A percentile compares a stretch with the other conserved stretches of the same genome.
Evolutionary conservation across 768 basidiomycete species (phyloP).

Genomic region (Coprinellus aureogranulatus): DNA sequence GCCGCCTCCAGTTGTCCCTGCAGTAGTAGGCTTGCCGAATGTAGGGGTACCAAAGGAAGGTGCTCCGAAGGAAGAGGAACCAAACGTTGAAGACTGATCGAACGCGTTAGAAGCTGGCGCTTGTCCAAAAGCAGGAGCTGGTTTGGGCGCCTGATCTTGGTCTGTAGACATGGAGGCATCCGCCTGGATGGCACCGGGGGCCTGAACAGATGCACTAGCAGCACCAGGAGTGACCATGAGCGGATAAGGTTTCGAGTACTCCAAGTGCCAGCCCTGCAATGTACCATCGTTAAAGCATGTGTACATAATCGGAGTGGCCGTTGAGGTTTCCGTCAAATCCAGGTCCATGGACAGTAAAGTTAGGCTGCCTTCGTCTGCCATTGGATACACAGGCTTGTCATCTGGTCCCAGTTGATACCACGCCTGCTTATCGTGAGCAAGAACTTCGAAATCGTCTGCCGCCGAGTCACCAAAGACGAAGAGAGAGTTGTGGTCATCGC

Average conservation of each 20-base stretch:
- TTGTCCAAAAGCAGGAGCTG: constrained; percentile 2
- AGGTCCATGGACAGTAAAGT: constrained; percentile 60
- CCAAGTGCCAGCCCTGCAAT: constrained; percentile 67
- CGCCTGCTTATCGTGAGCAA: constrained; percentile 32
- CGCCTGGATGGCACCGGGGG: not conserved
- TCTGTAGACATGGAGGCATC: constrained; percentile 22
- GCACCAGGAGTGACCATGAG: constrained; percentile 42
- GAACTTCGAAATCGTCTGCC: constrained; percentile 47
- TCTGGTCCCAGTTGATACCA: constrained; percentile 54
- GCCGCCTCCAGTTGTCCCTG: not conserved
- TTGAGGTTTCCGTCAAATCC: constrained; percentile 57
- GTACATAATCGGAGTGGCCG: constrained; percentile 58
- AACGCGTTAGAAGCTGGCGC: constrained; percentile 12
- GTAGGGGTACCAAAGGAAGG: not conserved
- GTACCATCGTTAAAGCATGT: constrained; percentile 80
- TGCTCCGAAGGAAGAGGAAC: not conserved
- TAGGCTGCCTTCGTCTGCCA: constrained; percentile 72
- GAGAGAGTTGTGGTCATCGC: constrained; percentile 41
- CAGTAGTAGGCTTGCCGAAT: not conserved
- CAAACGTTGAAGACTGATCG: constrained; percentile 10
- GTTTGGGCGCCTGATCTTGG: constrained; percentile 5
- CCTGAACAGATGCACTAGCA: constrained; percentile 5
- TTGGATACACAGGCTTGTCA: constrained; percentile 58
- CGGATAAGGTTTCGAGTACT: constrained; percentile 58
- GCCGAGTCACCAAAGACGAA: constrained; percentile 45